A percentile compares a stretch with the other conserved stretches of the same genome.
These are phyloP conservation scores for Clarireedia monteithiana DNA, from an alignment of 2,329 filamentous ascomycete genomes.

Conservation along the genomic window DNA sequence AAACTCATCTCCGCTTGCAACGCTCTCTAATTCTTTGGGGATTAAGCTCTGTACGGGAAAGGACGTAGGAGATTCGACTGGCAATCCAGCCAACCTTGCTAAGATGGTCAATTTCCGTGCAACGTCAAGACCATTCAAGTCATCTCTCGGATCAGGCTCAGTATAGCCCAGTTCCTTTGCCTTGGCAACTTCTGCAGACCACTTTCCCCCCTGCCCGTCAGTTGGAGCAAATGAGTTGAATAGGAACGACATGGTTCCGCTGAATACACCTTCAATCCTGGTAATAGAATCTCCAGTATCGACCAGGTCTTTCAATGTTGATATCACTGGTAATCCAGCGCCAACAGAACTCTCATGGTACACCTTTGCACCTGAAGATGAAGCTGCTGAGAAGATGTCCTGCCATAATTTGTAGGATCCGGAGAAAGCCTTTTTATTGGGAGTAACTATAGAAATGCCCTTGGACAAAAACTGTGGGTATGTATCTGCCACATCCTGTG, in stretches of 20 bases:
- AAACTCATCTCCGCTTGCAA: conserved; percentile 76
- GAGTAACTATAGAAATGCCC: conserved; percentile 87
- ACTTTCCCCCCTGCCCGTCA: conserved; percentile 66
- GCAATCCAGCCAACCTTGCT: conserved; percentile 74
- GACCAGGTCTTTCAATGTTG: conserved; percentile 87
- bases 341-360: conserved; percentile 96
- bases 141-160: conserved; percentile 79
- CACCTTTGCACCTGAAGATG: conserved; percentile 65
- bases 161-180: conserved; percentile 92
- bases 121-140: conserved; percentile 81
- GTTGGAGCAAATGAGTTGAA: conserved; percentile 95
- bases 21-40: conserved; percentile 74
- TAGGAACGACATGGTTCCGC: conserved; percentile 93
- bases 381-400: conserved; percentile 71
- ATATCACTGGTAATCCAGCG: conserved; percentile 87
- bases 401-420: conserved; percentile 75
- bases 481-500: conserved; percentile 70
- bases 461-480: conserved; percentile 76
- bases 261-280: conserved; percentile 95
- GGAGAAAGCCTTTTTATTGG: conserved; percentile 98
- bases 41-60: conserved; percentile 95
- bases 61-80: conserved; percentile 72
- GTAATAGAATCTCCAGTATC: conserved; percentile 87
- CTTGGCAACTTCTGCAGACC: conserved; percentile 85
- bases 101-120: conserved; percentile 96